A percentile compares a stretch with the other conserved stretches of the same genome.
Evolutionary conservation across 345 rosid species (phyloP).

Genomic region (Syzygium aromaticum): DNA sequence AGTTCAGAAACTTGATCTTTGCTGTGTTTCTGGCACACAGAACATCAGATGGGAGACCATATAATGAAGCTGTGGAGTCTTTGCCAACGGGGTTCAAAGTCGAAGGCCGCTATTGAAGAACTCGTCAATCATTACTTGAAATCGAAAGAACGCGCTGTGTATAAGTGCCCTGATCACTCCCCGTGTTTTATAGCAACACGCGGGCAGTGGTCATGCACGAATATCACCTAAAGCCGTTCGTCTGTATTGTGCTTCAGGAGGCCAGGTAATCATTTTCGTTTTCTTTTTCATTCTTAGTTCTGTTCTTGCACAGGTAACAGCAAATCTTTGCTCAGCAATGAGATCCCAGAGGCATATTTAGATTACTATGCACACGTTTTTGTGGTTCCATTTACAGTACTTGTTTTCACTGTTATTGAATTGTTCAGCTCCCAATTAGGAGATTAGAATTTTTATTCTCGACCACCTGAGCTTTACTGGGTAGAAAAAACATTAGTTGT

Average conservation of each 20-base stretch:
- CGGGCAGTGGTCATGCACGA: background rate
- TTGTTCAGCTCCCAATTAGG: background rate
- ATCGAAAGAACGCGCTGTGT: background rate
- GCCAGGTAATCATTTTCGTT: background rate
- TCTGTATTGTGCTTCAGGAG: background rate
- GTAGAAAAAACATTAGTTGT: background rate
- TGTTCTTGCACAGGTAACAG: background rate
- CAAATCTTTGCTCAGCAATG: background rate
- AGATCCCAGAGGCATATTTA: background rate
- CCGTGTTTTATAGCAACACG: background rate
- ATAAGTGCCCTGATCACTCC: background rate
- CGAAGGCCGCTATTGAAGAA: background rate
- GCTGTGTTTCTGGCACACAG: background rate
- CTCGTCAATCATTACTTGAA: constrained; percentile 6
- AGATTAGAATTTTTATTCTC: background rate
- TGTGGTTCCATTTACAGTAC: background rate
- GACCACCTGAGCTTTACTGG: background rate
- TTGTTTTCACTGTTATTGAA: background rate
- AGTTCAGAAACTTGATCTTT: background rate
- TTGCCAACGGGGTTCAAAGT: background rate
- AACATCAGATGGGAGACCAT: background rate
- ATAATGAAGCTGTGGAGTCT: background rate
- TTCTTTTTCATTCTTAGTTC: background rate
- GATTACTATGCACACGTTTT: background rate
- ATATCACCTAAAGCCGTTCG: constrained; percentile 5